Evolutionary conservation across 768 basidiomycete species (phyloP), one percentile per base, ranked within the genome.

Genomic region (Psilocybe subaeruginosa): DNA sequence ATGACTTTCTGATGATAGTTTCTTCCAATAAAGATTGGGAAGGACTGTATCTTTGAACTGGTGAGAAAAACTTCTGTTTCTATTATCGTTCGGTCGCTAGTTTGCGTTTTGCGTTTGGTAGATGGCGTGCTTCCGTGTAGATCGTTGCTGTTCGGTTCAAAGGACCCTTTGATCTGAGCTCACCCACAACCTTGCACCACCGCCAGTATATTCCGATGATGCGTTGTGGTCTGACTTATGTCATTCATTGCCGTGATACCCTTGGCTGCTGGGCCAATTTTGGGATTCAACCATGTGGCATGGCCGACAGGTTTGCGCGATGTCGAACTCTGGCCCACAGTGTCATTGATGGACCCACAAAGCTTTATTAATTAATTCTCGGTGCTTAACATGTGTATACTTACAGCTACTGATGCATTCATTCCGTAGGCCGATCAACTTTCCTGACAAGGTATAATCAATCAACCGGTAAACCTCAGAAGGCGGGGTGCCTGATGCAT

Each of bases 41-140:
- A 80, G 76, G 70, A 76, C 80, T 1, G 77, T 88, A 29, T 85
- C 81, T 35, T 71, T 89, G 73, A 89, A 88, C 64, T 89, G 87
- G 87, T 88, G 52, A 58, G 85, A 59, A 6, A 43, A 12, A 29
- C 14, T 50, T n/a, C 46, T n/a, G 33, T 33, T 7, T 58, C 19
- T 39, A 39, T 39, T 14, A 43, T 56, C 43, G 33, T 16, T 37
- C 9, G 23, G 23, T 51, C 35, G 23, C 8, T 7, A 12, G 47
- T n/a, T 48, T 48, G n/a, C n/a, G 47, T 7, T 50, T 31, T 50
- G 11, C 41, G 41, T 43, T 43, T 14, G 37, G 37, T 39, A 39
- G 37, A 8, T 39, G 8, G 8, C 37, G 37, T 39, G 8, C 14
- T 39, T 39, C 41, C 41, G 41, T 43, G 41, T 12, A 43, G 41